Evolutionary conservation across 345 rosid genomes (phyloP), one percentile per base, ranked within the genome.

Genomic region (Stellera chamaejasme): DNA sequence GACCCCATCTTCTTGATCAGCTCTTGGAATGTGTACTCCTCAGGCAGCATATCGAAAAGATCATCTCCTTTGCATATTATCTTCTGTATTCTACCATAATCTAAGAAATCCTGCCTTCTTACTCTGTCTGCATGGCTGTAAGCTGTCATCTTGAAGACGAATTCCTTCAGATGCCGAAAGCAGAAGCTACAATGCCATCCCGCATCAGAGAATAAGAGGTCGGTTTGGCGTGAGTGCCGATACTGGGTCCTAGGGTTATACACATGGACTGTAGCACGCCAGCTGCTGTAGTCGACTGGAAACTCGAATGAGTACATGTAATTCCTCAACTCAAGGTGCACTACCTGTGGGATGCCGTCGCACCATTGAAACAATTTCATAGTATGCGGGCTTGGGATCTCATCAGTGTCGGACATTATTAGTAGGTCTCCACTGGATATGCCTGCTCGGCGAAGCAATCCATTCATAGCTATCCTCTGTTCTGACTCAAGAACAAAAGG

Each of bases 131-230:
- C 97, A 58, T 92, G 98, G 75, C 98, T 92, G 43, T 86, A 92
- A 32, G 85, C 97, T 15, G 88, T 88, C 93, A 88, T 88, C 76
- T 92, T 88, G 57, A 88, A 82, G 52, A 75, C 82, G n/a, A 88
- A 86, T 8, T 84, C 97, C 6, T 48, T 51, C 12, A 86, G 81
- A 5, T 56, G 66, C 10, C 93, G 70, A 52, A 81, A 88, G 73
- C 95, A 92, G 68, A 88, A 92, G 73, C 98, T 86, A 44, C 95
- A 92, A 66, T 92, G 98, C 96, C 98, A 92, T 13, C 97, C 97
- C 14, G 95, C 93, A 27, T 92, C 93, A 0, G 98, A 73, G 27
- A 92, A 65, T n/a, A 92, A 65, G 43, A 76, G 54, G 50, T 88
- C 76, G 0, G 84, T 66, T 61, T 77, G 88, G 44, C 98, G 79